Evolutionary conservation across 306 rosid genomes (phyloP), one percentile per base, ranked within the genome.

Genomic region (Begonia masoniana): DNA sequence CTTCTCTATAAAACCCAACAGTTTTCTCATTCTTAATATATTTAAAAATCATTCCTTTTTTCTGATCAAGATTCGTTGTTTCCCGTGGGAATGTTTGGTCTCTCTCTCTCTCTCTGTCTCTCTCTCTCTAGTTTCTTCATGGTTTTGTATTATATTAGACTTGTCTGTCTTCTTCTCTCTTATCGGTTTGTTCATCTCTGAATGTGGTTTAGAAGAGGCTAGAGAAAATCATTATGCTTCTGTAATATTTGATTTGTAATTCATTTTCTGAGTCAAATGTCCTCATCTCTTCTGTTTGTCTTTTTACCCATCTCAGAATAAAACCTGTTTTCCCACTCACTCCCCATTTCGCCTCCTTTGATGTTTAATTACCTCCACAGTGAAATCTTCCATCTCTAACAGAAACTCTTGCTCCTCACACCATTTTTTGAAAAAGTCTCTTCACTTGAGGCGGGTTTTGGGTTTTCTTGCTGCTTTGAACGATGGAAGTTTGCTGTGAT

Each of bases 401-500:
- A 10, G 3, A 11, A 21, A 3, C 0, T 14, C 15, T 21, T 7
- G 6, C 63, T 45, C 49, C 61, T 61, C 46, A 16, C 62, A 39
- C 68, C 50, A 61, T 21, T 63, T 54, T 59, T 64, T 54, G 49
- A 47, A 58, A 61, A 55, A 55, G 54, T 46, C 53, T 52, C 66
- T 62, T 62, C 58, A 15, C 66, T 63, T 66, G 69, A 63, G 57
- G 65, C 56, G 69, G 61, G 48, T 61, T 67, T 62, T 49, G 15
- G 11, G 15, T 47, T 21, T 16, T 36, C 45, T 26, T 9, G 43
- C 31, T 24, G 39, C 39, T 48, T 47, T 13, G 51, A 23, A 64
- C 21, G n/a, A 86, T 91, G 96, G 96, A 81, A 56, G 50, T 53
- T 64, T 72, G 57, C 71, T 78, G 88, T 73, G 76, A 86, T 64